Evolutionary conservation across 129 eudicot genomes (phyloP).

Genomic region (carrot (Daucus carota)): DH1_v3.0 NC_030388.2:1137001-1137500

Average conservation of each 20-base stretch:
- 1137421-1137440: background rate
- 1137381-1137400: background rate
- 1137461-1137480: background rate
- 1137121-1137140: background rate
- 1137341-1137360: slow-evolving; percentile 12
- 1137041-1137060: background rate
- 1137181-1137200: background rate
- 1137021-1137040: slow-evolving; percentile 8
- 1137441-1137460: background rate
- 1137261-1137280: background rate
- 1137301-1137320: slow-evolving; percentile 8
- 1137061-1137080: background rate
- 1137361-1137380: background rate
- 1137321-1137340: slow-evolving; percentile 10
- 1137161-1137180: background rate
- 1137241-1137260: background rate
- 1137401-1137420: background rate
- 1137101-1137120: background rate
- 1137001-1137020: slow-evolving; percentile 84
- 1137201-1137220: background rate
- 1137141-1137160: background rate
- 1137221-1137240: background rate
- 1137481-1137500: background rate
- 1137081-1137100: background rate
- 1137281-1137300: slow-evolving; percentile 7